Conservation (phyloP, 2,329 filamentous ascomycete genomes). For the Fusarium musae region DNA sequence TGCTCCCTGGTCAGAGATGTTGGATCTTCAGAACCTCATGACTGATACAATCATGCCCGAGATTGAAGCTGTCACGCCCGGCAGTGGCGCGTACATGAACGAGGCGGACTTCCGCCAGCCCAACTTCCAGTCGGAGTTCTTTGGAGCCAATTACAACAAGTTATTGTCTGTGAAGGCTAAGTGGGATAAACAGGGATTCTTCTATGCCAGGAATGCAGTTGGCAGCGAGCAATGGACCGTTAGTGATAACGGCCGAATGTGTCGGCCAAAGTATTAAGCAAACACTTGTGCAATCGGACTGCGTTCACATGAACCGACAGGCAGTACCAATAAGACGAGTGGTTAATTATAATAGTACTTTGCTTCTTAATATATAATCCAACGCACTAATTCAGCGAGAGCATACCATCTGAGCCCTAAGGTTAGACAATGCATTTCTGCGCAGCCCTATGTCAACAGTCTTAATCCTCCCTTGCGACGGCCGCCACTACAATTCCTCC, state of each 20-base stretch:
- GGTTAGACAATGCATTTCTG: not conserved
- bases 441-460: not conserved
- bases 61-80: slow-evolving; percentile 52
- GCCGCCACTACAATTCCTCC: not conserved
- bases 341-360: not conserved
- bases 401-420: not conserved
- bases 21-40: slow-evolving; percentile 46
- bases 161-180: slow-evolving; percentile 60
- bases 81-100: slow-evolving; percentile 60
- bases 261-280: not conserved
- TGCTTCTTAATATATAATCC: not conserved
- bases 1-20: slow-evolving; percentile 45
- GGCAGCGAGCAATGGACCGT: slow-evolving; percentile 61
- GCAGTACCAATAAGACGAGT: not conserved
- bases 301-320: not conserved
- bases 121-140: slow-evolving; percentile 54
- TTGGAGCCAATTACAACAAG: slow-evolving; percentile 58
- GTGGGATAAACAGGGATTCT: slow-evolving; percentile 58
- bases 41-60: slow-evolving; percentile 45
- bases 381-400: not conserved
- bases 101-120: slow-evolving; percentile 61
- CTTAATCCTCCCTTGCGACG: not conserved
- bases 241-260: slow-evolving; percentile 33
- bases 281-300: not conserved
- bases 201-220: slow-evolving; percentile 60